These are phyloP conservation scores for Xylaria sp. DNA, from an alignment of 2,329 filamentous ascomycete species.

Conservation along the genomic window DNA sequence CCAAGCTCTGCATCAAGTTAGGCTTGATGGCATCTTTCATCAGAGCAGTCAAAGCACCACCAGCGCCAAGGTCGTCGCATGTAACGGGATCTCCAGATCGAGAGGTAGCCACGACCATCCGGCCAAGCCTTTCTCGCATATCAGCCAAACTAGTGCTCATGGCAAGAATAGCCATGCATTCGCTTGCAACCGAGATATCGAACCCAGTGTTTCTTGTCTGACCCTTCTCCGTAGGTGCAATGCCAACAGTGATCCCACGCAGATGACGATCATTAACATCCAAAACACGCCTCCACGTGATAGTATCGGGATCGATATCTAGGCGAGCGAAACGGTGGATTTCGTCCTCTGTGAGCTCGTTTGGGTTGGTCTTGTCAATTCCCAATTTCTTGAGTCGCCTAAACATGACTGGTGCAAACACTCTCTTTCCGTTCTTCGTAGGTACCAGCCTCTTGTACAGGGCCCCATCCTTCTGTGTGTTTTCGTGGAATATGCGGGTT, in stretches of 20 bases:
- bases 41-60: constrained; percentile 89
- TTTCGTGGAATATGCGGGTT: constrained; percentile 98
- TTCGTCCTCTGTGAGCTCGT: constrained; percentile 91
- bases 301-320: constrained; percentile 95
- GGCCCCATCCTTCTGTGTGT: constrained; percentile 89
- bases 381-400: constrained; percentile 93
- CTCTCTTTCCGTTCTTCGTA: constrained; percentile 86
- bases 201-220: constrained; percentile 90
- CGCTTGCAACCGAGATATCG: constrained; percentile 96
- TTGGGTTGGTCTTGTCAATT: constrained; percentile 92
- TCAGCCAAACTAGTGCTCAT: constrained; percentile 88
- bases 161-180: constrained; percentile 98
- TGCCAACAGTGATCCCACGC: constrained; percentile 87
- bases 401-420: constrained; percentile 91
- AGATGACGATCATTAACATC: constrained; percentile 98
- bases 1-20: constrained; percentile 97
- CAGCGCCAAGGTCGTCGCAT: constrained; percentile 93
- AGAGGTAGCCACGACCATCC: constrained; percentile 95
- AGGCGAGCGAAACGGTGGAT: constrained; percentile 88
- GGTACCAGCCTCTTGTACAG: constrained; percentile 91
- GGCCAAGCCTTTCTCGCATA: constrained; percentile 91
- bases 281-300: constrained; percentile 95
- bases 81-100: constrained; percentile 89
- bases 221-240: constrained; percentile 90
- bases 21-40: constrained; percentile 99